phyloP scores from a whole-genome alignment of 208 protist genomes.

The Balamuthia mandrillaris region DNA sequence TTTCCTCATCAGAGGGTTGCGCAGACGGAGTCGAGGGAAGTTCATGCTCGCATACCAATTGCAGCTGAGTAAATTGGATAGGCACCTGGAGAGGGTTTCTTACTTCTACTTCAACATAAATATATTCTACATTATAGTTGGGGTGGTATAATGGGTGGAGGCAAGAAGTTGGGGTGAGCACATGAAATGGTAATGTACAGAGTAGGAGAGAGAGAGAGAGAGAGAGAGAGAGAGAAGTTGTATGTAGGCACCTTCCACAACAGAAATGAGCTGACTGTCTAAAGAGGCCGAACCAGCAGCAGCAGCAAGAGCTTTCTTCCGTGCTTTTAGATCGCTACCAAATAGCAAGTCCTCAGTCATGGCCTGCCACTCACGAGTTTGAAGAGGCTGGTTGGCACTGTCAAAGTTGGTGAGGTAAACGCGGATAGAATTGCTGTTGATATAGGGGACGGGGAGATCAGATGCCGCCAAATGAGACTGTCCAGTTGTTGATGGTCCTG shows the following conservation, averaged over 20 bases:
- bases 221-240: too few species aligned
- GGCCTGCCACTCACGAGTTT: neutral
- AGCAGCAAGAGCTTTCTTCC: neutral
- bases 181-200: too few species aligned
- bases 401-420: neutral
- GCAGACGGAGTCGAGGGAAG: neutral
- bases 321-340: neutral
- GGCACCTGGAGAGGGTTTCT: neutral
- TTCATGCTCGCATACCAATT: neutral
- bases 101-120: slow-evolving; percentile 11
- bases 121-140: too few species aligned
- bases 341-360: neutral
- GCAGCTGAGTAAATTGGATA: neutral
- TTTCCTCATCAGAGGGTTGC: neutral
- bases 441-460: neutral
- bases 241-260: neutral
- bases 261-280: neutral
- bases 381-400: neutral
- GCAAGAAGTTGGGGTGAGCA: too few species aligned
- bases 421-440: neutral
- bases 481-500: too few species aligned
- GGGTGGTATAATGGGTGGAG: too few species aligned
- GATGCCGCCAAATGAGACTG: neutral
- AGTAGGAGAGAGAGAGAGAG: neutral
- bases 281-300: neutral